Evolutionary conservation across 331 rosid species (phyloP), one percentile per base, ranked within the genome.

Genomic region (Quercus lobata): DNA sequence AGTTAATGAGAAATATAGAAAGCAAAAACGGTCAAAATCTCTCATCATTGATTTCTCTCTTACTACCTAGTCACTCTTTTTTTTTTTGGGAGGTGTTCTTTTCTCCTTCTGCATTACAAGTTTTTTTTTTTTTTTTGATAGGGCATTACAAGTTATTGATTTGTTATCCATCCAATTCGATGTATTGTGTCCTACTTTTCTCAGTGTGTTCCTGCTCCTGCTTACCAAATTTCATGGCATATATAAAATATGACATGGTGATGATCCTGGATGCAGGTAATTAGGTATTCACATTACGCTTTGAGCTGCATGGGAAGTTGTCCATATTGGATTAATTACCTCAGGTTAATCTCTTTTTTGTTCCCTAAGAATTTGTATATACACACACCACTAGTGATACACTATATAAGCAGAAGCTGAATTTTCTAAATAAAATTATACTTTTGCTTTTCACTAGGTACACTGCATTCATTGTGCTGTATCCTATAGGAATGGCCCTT

Each of bases 271-370:
- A 46, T 91, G 90, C 93, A 95, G 99, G 81, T 91, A 3, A 89
- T 96, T 81, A 89, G 98, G 81, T 93, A 96, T 86, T 85, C 96
- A 12, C 94, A 90, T 80, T 89, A 96, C 82, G 89, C 96, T 82
- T 84, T 96, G 76, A 83, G 82, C 75, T 89, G 98, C 87, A 76
- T 76, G 17, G 91, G 94, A 79, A 87, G 76, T 56, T 89, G 90
- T 86, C 99, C 97, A 71, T 80, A 84, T 74, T 95, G 96, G 97
- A 85, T 95, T 76, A 91, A 94, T 65, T 93, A 95, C 84, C 87
- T 95, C 87, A 90, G 98, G 97, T 91, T 68, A 49, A 12, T 71
- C 74, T 72, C 73, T 53, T 71, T 68, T 37, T 78, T 17, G 53
- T 53, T 46, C 27, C 56, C 56, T 61, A 12, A 60, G 7, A 58